Conservation (phyloP, 345 rosid species). For the Citrus unshiu region DNA sequence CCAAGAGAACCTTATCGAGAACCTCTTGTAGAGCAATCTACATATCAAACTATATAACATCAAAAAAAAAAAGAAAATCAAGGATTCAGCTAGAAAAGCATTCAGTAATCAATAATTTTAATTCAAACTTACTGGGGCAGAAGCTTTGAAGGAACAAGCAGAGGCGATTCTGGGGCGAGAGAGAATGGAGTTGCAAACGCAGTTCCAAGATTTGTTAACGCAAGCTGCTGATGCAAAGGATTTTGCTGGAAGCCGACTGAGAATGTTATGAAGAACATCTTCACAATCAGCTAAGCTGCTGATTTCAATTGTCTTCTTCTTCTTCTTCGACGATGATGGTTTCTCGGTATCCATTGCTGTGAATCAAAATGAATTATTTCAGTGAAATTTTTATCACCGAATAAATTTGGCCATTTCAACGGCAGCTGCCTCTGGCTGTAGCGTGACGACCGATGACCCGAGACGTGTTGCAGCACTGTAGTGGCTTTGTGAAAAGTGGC, state of each 20-base stretch:
- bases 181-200: slow-evolving; percentile 27
- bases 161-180: slow-evolving; percentile 41
- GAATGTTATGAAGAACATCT: slow-evolving; percentile 28
- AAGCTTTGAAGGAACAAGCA: slow-evolving; percentile 34
- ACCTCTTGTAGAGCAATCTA: slow-evolving; percentile 48
- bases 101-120: background rate
- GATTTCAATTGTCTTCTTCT: background rate
- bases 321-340: slow-evolving; percentile 1
- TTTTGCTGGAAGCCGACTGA: slow-evolving; percentile 34
- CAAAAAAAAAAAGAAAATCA: background rate
- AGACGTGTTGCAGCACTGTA: no score
- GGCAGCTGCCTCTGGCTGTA: no score
- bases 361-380: no score
- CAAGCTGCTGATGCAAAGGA: slow-evolving; percentile 44
- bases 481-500: no score
- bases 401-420: no score
- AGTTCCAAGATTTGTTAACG: slow-evolving; percentile 41
- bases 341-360: background rate
- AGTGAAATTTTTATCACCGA: no score
- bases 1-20: slow-evolving; percentile 40
- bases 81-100: background rate
- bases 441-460: no score
- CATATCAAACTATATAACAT: slow-evolving; percentile 1
- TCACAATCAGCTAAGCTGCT: slow-evolving; percentile 8
- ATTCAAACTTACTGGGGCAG: slow-evolving; percentile 19